Evolutionary conservation across 495 filamentous ascomycete genomes (phyloP).

Genomic region (Neurospora hispaniola): DNA sequence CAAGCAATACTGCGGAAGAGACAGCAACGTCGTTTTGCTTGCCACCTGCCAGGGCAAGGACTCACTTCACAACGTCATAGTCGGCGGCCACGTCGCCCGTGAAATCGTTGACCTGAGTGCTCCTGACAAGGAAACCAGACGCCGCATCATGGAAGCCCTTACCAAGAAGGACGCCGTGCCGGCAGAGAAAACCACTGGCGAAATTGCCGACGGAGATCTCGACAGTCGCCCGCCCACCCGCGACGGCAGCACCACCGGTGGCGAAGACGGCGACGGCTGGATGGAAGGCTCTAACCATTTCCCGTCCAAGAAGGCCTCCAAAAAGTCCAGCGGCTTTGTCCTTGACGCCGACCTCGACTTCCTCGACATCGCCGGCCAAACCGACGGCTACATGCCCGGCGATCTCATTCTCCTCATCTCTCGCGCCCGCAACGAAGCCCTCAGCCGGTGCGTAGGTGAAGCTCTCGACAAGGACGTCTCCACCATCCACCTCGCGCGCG

Average conservation of each 20-base stretch:
- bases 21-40: conserved; percentile 72
- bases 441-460: conserved; percentile 61
- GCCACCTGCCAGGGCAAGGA: conserved; percentile 93
- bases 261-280: conserved; percentile 53
- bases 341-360: conserved; percentile 74
- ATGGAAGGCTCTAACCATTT: conserved; percentile 47
- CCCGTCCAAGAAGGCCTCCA: conserved; percentile 7
- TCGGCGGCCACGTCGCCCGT: conserved; percentile 68
- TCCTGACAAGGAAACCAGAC: conserved; percentile 83
- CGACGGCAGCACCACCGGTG: conserved; percentile 34
- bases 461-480: conserved; percentile 15
- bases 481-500: conserved; percentile 48
- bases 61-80: conserved; percentile 65
- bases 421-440: conserved; percentile 79
- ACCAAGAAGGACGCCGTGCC: conserved; percentile 35
- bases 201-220: conserved; percentile 24
- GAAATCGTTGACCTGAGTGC: conserved; percentile 80
- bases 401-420: conserved; percentile 79
- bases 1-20: conserved; percentile 61
- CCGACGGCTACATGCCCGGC: conserved; percentile 95
- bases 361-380: conserved; percentile 82
- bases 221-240: conserved; percentile 43
- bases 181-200: conserved; percentile 22
- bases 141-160: conserved; percentile 68
- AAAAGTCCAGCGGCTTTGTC: conserved; percentile 49